phyloP scores from a whole-genome alignment of 139 green algal species.

The Closterium sp. region DNA sequence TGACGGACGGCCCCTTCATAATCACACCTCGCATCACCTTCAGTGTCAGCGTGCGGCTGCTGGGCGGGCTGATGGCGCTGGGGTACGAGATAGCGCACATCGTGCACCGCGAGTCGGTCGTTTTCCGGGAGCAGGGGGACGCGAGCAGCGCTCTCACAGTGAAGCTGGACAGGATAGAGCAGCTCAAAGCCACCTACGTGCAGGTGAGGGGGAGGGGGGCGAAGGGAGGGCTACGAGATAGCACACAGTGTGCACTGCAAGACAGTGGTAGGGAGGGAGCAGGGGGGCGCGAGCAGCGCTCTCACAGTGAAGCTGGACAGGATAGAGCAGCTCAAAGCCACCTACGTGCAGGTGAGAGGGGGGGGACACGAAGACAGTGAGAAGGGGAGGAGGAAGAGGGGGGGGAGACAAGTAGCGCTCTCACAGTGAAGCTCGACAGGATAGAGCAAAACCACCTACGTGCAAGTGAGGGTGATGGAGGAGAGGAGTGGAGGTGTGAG shows the following conservation, averaged over 20 bases:
- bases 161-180: slow-evolving; percentile 48
- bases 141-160: background rate
- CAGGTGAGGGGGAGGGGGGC: slow-evolving; percentile 17
- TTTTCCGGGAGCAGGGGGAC: slow-evolving; percentile 3
- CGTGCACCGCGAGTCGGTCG: slow-evolving; percentile 67
- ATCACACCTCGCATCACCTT: slow-evolving; percentile 94
- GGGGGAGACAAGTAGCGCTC: too few relatives aligned
- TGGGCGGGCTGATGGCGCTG: slow-evolving; percentile 94
- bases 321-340: slow-evolving; percentile 48
- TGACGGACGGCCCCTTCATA: slow-evolving; percentile 89
- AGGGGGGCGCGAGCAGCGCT: too few relatives aligned
- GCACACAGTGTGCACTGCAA: too few relatives aligned
- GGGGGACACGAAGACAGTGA: too few relatives aligned
- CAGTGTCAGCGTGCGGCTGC: slow-evolving; percentile 87
- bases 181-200: slow-evolving; percentile 51
- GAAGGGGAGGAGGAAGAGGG: too few relatives aligned
- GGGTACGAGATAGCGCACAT: slow-evolving; percentile 92
- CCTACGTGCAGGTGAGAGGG: slow-evolving; percentile 38
- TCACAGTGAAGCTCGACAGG: too few relatives aligned
- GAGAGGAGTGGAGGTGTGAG: too few relatives aligned
- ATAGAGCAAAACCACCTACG: too few relatives aligned
- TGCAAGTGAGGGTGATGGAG: too few relatives aligned
- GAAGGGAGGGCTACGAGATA: too few relatives aligned
- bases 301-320: slow-evolving; percentile 42
- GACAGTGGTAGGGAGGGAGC: too few relatives aligned